Evolutionary conservation across 176 grass and related monocot species (phyloP), one percentile per base, ranked within the genome.

Genomic region (Musa beccarii): DNA sequence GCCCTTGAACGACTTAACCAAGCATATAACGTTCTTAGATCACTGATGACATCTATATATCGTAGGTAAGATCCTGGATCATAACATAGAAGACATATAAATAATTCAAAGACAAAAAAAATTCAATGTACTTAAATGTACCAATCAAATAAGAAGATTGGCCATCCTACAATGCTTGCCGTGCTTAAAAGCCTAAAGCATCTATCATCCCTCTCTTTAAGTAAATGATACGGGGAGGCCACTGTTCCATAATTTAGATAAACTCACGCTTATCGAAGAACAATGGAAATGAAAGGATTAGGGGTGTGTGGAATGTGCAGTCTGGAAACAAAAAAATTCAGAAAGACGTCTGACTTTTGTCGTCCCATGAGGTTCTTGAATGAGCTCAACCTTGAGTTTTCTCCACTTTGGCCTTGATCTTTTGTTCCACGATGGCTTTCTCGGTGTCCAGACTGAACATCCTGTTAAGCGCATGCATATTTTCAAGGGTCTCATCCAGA

Each of bases 371-470:
- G 25, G 1, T 43, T 68, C 52, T 19, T n/a, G 14, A 29, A 57
- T 11, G 2, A 57, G 53, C 23, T 59, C 49, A 59, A 75, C 72
- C 43, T 59, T 29, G 73, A 59, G 54, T 61, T 75, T 61, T 57
- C 26, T 75, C 73, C 73, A 75, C 73, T 59, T 75, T 75, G 54
- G 53, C 55, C 17, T 75, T 75, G 55, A 75, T 75, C 73, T 75
- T 75, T 59, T 59, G 73, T 54, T 75, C 73, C 7, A 75, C 6
- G 17, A 75, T 75, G 59, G 54, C 73, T 56, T 61, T 61, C 24
- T 75, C 73, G 7, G 73, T 75, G 26, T 61, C 73, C n/a, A 75
- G 73, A 75, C 73, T 75, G 53, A 75, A 75, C 73, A 75, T 75
- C 55, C 73, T 28, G 24, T 75, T 75, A 0, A 75, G 73, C 1